Base-by-base conservation (phyloP, 768 basidiomycete species). In the Cyclocybe aegerita region DNA sequence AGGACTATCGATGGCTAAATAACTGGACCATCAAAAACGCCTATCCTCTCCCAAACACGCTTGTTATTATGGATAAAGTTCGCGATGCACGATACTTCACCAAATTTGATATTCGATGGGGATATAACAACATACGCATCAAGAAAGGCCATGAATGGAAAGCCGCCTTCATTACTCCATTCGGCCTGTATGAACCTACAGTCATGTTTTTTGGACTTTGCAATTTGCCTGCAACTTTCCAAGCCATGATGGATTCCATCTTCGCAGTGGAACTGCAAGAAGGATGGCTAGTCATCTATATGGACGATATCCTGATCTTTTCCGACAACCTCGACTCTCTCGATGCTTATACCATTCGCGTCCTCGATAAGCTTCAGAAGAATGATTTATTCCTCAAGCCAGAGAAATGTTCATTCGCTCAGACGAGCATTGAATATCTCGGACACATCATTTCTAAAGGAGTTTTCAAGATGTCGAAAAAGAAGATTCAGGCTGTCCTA, bases 141-240 rank as follows among this genome's bases (percentile, higher is more conserved):
- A 65, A 63, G 9, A 55, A 70, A 43, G 73, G 72, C 3, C 65
- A 77, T 42, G 59, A 75, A 59, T 70, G 67, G 65, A 78, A 77
- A 7, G 67, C 70, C 0, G 66, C 69, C 0, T 78, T 79, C 53
- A 67, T 70, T 34, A 73, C 36, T 2, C 69, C 55, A 43, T 14
- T 34, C 54, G 52, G 50, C 23, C 34, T 65, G 1, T 67, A 61
- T 17, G 41, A 56, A 51, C 59, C 47, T 0, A 56, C 46, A 0
- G 55, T 58, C 0, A 62, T 62, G 59, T 58, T 55, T 31, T 62
- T 60, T 42, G 54, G 52, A n/a, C 35, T 60, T 10, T 52, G 54
- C 32, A 58, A 59, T 23, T 54, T 41, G 1, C 52, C 55, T 1
- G 48, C 50, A 4, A 58, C 50, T 1, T 58, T 58, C 35, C 59